These are phyloP conservation scores for Avicennia marina DNA, from an alignment of 257 asterid species.

Conservation along the genomic window DNA sequence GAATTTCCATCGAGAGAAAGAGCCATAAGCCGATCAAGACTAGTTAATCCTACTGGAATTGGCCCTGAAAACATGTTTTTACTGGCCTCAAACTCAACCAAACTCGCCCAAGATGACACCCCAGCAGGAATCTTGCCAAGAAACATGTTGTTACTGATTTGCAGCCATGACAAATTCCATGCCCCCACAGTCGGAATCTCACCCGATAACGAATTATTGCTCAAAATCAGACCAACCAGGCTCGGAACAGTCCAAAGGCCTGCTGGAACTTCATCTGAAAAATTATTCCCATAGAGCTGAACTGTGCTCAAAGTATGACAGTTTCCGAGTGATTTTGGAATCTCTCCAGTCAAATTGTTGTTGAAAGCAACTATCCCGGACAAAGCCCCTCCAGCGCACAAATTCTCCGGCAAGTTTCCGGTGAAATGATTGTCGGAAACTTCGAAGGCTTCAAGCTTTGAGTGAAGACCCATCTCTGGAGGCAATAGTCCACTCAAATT, in stretches of 20 bases:
- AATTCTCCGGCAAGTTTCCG: constrained; percentile 62
- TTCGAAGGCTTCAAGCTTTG: constrained; percentile 58
- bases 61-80: constrained; percentile 58
- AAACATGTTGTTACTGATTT: constrained; percentile 60
- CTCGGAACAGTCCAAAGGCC: constrained; percentile 44
- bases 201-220: constrained; percentile 61
- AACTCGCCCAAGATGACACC: constrained; percentile 49
- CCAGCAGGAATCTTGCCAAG: constrained; percentile 54
- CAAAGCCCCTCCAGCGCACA: constrained; percentile 58
- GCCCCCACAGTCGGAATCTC: constrained; percentile 49
- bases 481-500: constrained; percentile 63
- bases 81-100: constrained; percentile 61
- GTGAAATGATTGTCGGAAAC: constrained; percentile 59
- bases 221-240: constrained; percentile 56
- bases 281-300: constrained; percentile 47
- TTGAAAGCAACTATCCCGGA: constrained; percentile 53
- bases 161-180: constrained; percentile 57
- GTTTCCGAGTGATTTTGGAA: constrained; percentile 56
- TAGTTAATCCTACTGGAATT: constrained; percentile 53
- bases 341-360: constrained; percentile 58
- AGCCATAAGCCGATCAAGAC: constrained; percentile 41
- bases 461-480: constrained; percentile 58
- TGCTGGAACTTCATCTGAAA: constrained; percentile 66
- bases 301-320: constrained; percentile 49
- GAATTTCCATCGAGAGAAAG: constrained; percentile 64